Evolutionary conservation across 2,329 filamentous ascomycete genomes (phyloP), one percentile per base, ranked within the genome.

Genomic region (Microdochium nivale): DNA sequence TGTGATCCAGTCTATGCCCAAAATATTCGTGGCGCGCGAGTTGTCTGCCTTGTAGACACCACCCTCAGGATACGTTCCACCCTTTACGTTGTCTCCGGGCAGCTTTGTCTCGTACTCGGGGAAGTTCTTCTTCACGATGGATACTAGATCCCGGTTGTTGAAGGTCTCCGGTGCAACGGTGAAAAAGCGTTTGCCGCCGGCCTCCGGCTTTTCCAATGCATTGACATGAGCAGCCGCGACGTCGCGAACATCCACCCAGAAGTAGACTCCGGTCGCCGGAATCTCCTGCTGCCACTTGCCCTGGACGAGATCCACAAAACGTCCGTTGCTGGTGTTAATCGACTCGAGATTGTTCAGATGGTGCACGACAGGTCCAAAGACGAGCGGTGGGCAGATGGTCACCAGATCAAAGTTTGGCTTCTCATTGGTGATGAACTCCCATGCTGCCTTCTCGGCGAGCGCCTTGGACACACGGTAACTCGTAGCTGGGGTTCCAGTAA

Each of bases 1-100:
- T 3, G 69, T 64, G 55, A 71, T 80, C 73, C 80, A 88, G 53
- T 85, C 68, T 48, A 87, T 74, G 1, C 81, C 83, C 53, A 89
- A 65, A 47, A 84, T 58, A 60, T 81, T 74, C 25, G 75, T 77
- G 1, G 80, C 81, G 60, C 74, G 74, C 49, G 71, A 72, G 61
- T 82, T 86, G 62, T 87, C 77, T 52, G 75, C 78, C 54, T 69
- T 69, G 63, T 77, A 84, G 44, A 78, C 58, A 55, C 72, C 59
- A 3, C 65, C 66, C 52, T 64, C 64, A 2, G 70, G 62, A 62
- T 51, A 68, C 37, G 70, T 70, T n/a, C 74, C 75, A 13, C 76
- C 75, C 52, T 66, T 59, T 10, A 67, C 65, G 16, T 73, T 70
- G 1, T 71, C 67, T 1, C 62, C 67, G 0, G 79, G 79, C 54